These are phyloP conservation scores for Apiospora pterosperma DNA, from an alignment of 2,329 filamentous ascomycete genomes.

Conservation along the genomic window DNA sequence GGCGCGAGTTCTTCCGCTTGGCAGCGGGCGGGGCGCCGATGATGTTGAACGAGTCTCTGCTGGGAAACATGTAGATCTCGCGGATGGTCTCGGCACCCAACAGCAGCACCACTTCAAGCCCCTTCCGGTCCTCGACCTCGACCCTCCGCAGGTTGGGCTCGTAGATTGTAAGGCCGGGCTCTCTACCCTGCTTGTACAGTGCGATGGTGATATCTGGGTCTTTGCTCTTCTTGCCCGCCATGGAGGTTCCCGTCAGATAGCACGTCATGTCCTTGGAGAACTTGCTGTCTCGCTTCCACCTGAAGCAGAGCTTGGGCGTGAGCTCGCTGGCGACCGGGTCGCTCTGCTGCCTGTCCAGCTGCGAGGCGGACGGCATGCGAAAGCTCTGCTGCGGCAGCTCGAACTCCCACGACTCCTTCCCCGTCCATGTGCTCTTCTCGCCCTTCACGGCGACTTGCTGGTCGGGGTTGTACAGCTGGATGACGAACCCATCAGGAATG, in stretches of 20 bases:
- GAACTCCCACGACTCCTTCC: slow-evolving; percentile 82
- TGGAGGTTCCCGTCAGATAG: slow-evolving; percentile 75
- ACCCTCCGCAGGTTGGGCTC: slow-evolving; percentile 88
- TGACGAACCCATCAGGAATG: slow-evolving; percentile 73
- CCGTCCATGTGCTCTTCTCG: slow-evolving; percentile 75
- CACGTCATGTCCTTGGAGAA: slow-evolving; percentile 86
- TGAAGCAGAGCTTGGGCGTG: slow-evolving; percentile 76
- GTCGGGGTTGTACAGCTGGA: slow-evolving; percentile 93
- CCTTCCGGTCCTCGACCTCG: slow-evolving; percentile 91
- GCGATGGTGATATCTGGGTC: slow-evolving; percentile 96
- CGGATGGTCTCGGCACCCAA: slow-evolving; percentile 61
- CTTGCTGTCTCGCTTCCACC: slow-evolving; percentile 85
- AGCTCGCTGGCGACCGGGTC: slow-evolving; percentile 52
- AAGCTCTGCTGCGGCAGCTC: slow-evolving; percentile 87
- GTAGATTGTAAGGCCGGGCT: slow-evolving; percentile 70
- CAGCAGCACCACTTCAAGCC: slow-evolving; percentile 77
- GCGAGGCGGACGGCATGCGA: slow-evolving; percentile 71
- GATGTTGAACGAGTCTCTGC: slow-evolving; percentile 77
- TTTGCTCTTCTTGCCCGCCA: slow-evolving; percentile 72
- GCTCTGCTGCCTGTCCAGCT: slow-evolving; percentile 69
- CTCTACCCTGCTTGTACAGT: slow-evolving; percentile 61
- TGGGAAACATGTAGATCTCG: slow-evolving; percentile 61
- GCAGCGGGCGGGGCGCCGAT: slow-evolving; percentile 17
- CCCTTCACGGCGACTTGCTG: slow-evolving; percentile 71
- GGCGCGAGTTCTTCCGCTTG: slow-evolving; percentile 43